Evolutionary conservation across 225 moss, liverwort and hornwort species (phyloP), one percentile per base, ranked within the genome.

Genomic region (Lunularia cruciata): DNA sequence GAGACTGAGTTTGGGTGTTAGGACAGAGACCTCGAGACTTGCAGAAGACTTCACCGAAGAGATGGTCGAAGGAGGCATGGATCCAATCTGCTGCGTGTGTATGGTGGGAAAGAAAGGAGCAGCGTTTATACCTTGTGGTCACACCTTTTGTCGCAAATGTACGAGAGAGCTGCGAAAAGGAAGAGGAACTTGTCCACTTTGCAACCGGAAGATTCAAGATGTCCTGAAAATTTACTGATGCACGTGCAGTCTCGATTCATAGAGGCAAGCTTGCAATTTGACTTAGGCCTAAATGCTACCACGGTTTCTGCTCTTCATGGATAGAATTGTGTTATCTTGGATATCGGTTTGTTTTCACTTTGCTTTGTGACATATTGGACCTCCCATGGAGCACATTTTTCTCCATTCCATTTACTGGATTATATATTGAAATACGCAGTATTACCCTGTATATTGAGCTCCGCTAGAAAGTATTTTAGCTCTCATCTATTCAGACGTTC

Each of bases 61-160:
- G 54, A 55, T 73, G 64, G 37, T 65, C 15, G 74, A 74, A 34
- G 74, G 74, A 67, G 74, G 74, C 19, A 45, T 73, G 78, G 86
- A 86, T 72, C 86, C 86, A 40, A 79, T 86, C 67, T 86, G 86
- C 76, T 86, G 86, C 46, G 86, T 86, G 59, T 86, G 86, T 63
- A 86, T 86, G 86, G 84, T 86, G 37, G 81, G 81, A 57, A 81
- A 63, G 74, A 86, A 86, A 61, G 86, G 86, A 37, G 86, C 86
- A n/a, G 86, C 86, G 4, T 86, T 86, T 65, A 86, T 86, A 38
- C 86, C 86, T 2, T 86, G 86, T 58, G 86, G 86, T 12, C 86
- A 86, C 69, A 84, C 86, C 36, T 86, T 86, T 48, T 86, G 86
- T 67, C 72, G 86, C 23, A 86, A 79, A 48, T 86, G 86, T 39